phyloP scores from a whole-genome alignment of 768 basidiomycete species.

The Phaeotremella skinneri region DNA sequence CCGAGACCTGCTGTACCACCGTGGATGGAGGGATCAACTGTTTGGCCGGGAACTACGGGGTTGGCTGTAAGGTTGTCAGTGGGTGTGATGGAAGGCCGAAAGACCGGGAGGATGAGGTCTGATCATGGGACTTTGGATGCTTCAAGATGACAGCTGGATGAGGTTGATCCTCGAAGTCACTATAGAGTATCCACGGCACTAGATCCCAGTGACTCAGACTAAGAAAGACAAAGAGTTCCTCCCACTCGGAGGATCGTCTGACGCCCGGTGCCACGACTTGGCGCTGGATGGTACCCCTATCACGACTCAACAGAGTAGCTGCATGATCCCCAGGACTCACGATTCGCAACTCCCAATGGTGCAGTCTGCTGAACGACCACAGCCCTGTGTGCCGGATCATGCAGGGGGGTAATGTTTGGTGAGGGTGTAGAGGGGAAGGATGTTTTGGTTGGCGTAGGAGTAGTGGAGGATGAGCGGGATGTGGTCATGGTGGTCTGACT shows the following conservation, averaged over 20 bases:
- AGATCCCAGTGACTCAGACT: no score
- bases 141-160: no score
- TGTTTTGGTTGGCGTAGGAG: constrained; percentile 22
- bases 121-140: no score
- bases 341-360: constrained; percentile 44
- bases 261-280: no score
- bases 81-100: background rate
- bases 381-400: constrained; percentile 48
- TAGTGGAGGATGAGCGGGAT: constrained; percentile 7
- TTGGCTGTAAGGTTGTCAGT: constrained; percentile 27
- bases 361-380: constrained; percentile 43
- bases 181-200: no score
- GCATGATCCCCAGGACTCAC: constrained; percentile 36
- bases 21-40: constrained; percentile 23
- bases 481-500: constrained; percentile 3
- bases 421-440: constrained; percentile 27
- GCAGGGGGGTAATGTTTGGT: constrained; percentile 49
- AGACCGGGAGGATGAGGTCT: no score
- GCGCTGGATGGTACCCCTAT: no score
- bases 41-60: constrained; percentile 46
- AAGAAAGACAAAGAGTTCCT: no score
- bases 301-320: background rate
- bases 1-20: constrained; percentile 57
- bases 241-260: no score
- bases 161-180: no score